phyloP scores from a whole-genome alignment of 495 filamentous ascomycete species.

The Aspergillus nanangensis region DNA sequence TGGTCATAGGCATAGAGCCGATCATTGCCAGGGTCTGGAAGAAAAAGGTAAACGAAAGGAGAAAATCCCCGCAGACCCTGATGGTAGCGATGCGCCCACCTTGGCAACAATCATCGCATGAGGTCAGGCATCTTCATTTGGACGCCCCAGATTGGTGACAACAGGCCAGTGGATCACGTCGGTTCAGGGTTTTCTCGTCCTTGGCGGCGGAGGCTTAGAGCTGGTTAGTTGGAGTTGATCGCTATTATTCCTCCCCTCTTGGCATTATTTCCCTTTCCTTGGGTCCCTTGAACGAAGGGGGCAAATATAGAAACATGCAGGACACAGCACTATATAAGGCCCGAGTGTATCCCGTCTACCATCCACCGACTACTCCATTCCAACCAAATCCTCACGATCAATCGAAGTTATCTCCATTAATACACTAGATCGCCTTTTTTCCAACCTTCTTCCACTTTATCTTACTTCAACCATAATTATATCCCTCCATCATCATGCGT shows the following conservation, averaged over 20 bases:
- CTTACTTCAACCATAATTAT: neutral
- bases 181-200: neutral
- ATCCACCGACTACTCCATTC: no score
- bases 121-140: conserved; percentile 10
- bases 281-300: no score
- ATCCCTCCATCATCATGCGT: conserved; percentile 21
- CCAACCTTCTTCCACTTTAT: neutral
- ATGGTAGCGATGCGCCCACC: no score
- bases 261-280: no score
- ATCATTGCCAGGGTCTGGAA: no score
- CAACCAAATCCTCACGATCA: neutral
- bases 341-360: neutral
- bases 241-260: neutral
- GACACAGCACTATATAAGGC: neutral
- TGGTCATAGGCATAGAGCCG: no score
- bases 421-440: neutral
- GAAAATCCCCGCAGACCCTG: no score
- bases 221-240: no score
- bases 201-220: conserved; percentile 1
- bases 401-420: no score
- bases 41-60: no score
- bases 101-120: no score
- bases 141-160: conserved; percentile 4
- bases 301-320: neutral
- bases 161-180: neutral